A percentile compares a stretch with the other conserved stretches of the same genome.
phyloP scores from a whole-genome alignment of 2,329 filamentous ascomycete genomes.

The Dryadomyces quercus-mongolicae region DNA sequence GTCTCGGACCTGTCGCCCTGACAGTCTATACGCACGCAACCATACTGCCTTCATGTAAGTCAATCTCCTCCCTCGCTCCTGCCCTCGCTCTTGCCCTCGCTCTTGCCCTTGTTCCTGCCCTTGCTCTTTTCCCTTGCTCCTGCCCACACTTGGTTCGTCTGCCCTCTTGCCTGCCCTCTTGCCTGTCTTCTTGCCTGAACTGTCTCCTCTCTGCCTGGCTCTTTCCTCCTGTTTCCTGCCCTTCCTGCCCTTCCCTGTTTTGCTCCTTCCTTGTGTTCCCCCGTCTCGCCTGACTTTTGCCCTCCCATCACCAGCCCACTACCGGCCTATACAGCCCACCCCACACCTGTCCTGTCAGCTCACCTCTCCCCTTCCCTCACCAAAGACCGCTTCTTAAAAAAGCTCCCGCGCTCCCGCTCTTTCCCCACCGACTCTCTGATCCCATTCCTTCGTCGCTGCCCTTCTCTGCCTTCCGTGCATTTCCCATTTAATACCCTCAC shows the following conservation, averaged over 20 bases:
- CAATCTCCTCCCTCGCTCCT: background rate
- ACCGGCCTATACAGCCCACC: background rate
- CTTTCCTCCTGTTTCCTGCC: background rate
- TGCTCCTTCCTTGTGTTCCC: background rate
- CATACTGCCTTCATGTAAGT: background rate
- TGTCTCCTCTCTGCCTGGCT: background rate
- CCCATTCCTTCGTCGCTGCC: background rate
- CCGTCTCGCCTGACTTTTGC: background rate
- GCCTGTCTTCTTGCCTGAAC: background rate
- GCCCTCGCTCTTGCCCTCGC: background rate
- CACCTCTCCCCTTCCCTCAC: background rate
- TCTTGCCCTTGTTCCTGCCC: background rate
- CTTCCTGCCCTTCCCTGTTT: background rate
- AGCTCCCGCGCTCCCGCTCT: constrained; percentile 3
- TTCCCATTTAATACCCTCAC: background rate
- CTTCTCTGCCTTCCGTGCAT: background rate
- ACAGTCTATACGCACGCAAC: background rate
- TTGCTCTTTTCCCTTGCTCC: background rate
- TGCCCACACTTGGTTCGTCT: too few species aligned
- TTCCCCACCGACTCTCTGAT: background rate
- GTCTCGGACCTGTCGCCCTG: background rate
- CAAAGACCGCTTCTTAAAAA: constrained; percentile 1
- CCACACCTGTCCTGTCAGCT: background rate
- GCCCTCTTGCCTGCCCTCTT: background rate
- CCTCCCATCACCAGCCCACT: background rate